Evolutionary conservation across 768 basidiomycete genomes (phyloP), one percentile per base, ranked within the genome.

Genomic region (Ramaria sp.): DNA sequence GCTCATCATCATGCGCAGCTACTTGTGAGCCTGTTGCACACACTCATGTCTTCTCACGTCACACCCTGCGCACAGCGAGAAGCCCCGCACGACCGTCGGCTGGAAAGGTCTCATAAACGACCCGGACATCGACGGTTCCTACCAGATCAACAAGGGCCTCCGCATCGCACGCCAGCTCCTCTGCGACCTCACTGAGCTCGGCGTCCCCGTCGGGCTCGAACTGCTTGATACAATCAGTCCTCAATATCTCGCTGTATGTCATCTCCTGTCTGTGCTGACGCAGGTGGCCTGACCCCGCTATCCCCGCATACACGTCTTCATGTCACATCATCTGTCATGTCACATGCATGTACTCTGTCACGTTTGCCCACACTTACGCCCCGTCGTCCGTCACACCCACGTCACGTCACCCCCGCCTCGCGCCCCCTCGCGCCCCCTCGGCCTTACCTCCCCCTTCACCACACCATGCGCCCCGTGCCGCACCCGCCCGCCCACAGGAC

Each of bases 101-200:
- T 97, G 90, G 90, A 97, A 99, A 73, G 96, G 95, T 39, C 77
- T 90, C 64, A 88, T 88, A 68, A 91, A 91, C 69, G 95, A 97
- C 71, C 94, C 94, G 1, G 88, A 94, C 66, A 88, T 98, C 67
- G 89, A 97, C 66, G 91, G 90, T 54, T 86, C 90, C 54, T 97
- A 91, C 84, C 78, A 82, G 61, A 99, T 99, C 69, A 99, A 98
- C 82, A 95, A 95, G 73, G 95, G 95, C 46, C 82, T 98, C 34
- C 84, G 87, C 41, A 79, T 84, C 53, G 91, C 89, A 0, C 80
- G 96, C 42, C 82, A 93, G 65, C 79, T 99, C 33, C 84, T 98
- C 47, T 88, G 88, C 63, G 91, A 97, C 70, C 79, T 99, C 63
- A 94, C 92, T 33, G 76, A 86, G 59, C 72, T 88, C 46, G 95